These are phyloP conservation scores for Monilinia fructicola DNA, from an alignment of 2,329 filamentous ascomycete genomes.

Conservation along the genomic window DNA sequence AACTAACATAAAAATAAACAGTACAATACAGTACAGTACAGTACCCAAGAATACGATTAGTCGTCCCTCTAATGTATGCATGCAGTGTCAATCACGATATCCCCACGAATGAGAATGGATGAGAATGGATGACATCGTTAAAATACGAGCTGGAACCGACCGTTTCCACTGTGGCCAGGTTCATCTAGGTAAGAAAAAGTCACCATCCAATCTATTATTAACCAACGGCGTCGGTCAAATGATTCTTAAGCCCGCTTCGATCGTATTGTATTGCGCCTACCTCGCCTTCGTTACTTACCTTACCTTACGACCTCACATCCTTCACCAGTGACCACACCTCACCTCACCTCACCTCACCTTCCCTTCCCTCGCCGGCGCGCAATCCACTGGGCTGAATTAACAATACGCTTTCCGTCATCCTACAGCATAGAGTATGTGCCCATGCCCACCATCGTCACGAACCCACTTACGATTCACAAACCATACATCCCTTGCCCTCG, in stretches of 20 bases:
- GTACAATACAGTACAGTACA: too few relatives aligned
- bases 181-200: background rate
- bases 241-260: background rate
- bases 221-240: constrained; percentile 5
- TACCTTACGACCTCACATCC: too few relatives aligned
- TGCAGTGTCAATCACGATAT: constrained; percentile 9
- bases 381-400: background rate
- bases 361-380: background rate
- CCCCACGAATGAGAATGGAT: constrained; percentile 14
- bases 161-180: constrained; percentile 10
- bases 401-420: background rate
- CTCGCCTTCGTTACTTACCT: too few relatives aligned
- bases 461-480: background rate
- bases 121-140: background rate
- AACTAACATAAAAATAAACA: background rate
- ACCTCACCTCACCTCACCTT: too few relatives aligned
- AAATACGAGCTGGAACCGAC: background rate
- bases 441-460: background rate
- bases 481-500: background rate
- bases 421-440: too few relatives aligned
- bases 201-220: background rate
- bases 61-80: background rate
- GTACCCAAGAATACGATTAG: too few relatives aligned
- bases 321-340: too few relatives aligned
- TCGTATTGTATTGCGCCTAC: constrained; percentile 7